Conservation (phyloP, 371 early-diverging fungal genomes). For the Actinomucor elegans region DNA sequence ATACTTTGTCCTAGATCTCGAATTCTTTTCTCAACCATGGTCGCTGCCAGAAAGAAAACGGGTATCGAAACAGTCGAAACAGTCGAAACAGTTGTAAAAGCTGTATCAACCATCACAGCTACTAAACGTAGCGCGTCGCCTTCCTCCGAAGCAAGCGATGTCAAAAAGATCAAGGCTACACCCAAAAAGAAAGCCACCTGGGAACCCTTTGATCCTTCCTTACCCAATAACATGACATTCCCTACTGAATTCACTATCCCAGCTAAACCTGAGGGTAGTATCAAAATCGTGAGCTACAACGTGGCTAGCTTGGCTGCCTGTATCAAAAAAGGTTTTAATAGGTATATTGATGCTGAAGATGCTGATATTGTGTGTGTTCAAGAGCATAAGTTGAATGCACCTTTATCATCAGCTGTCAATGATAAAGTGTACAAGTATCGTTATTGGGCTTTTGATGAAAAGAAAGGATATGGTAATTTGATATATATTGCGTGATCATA, state of each 20-base stretch:
- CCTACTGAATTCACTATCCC: slow-evolving; percentile 56
- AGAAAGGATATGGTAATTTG: slow-evolving; percentile 78
- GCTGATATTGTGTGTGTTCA: slow-evolving; percentile 86
- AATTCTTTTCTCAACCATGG: not conserved
- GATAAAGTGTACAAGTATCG: slow-evolving; percentile 69
- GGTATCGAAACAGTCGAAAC: not conserved
- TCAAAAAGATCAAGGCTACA: slow-evolving; percentile 3
- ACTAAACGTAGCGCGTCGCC: not conserved
- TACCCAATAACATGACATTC: slow-evolving; percentile 66
- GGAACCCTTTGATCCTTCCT: slow-evolving; percentile 41
- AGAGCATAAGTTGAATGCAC: slow-evolving; percentile 80
- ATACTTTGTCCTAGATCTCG: not conserved
- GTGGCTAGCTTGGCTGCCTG: slow-evolving; percentile 75
- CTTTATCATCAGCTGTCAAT: slow-evolving; percentile 47
- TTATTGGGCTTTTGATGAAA: slow-evolving; percentile 68
- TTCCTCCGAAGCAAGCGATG: not conserved
- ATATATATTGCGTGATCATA: not conserved
- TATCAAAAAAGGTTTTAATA: slow-evolving; percentile 78
- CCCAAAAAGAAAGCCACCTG: slow-evolving; percentile 1
- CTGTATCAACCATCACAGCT: not conserved
- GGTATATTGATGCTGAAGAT: slow-evolving; percentile 78
- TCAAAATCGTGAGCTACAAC: slow-evolving; percentile 83
- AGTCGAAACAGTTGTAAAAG: not conserved
- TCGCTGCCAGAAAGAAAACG: not conserved
- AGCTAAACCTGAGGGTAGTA: slow-evolving; percentile 42